Base-by-base conservation (phyloP, 163 green algal genomes). In the Volvox carteri region DNA sequence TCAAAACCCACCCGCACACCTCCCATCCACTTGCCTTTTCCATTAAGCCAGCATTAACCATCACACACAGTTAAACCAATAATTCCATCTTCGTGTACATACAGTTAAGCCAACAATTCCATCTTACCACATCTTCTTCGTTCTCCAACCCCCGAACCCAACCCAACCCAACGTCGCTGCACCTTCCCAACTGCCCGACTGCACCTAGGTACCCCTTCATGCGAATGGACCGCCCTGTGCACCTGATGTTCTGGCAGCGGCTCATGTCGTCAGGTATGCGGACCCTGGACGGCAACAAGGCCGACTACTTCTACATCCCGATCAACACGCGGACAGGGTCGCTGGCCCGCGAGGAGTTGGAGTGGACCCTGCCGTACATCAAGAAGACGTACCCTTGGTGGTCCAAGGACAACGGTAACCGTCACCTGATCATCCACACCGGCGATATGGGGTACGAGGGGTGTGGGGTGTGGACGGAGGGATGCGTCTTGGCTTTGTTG, bases 181-280 rank as follows among this genome's bases (percentile, higher is more conserved):
- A n/a, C n/a, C n/a, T n/a, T n/a, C n/a, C n/a, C n/a, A n/a, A n/a
- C n/a, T n/a, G n/a, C n/a, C n/a, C n/a, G n/a, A n/a, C n/a, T n/a
- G n/a, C n/a, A n/a, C 16, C 1, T 65, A 90, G 86, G 86, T 79
- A 73, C 65, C 68, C 70, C 65, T 70, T 85, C 21, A 28, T 23
- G 28, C 86, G 77, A 35, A 44, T 87, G 28, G 86, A 90, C 67
- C 86, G 86, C 7, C 86, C 86, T 1, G 25, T 90, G 28, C 86
- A 90, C 50, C 4, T 87, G 39, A 37, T 90, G 50, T 75, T 90
- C 44, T 90, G 86, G 86, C 86, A 90, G 78, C 86, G 86, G 37
- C 77, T 90, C 11, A 85, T 87, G 77, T 74, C 73, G 14, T 52
- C 76, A 0, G 86, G 86, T 1, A 54, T 85, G n/a, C 77, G 86